These are phyloP conservation scores for Barbarea vulgaris DNA, from an alignment of 345 rosid species.

Conservation along the genomic window DNA sequence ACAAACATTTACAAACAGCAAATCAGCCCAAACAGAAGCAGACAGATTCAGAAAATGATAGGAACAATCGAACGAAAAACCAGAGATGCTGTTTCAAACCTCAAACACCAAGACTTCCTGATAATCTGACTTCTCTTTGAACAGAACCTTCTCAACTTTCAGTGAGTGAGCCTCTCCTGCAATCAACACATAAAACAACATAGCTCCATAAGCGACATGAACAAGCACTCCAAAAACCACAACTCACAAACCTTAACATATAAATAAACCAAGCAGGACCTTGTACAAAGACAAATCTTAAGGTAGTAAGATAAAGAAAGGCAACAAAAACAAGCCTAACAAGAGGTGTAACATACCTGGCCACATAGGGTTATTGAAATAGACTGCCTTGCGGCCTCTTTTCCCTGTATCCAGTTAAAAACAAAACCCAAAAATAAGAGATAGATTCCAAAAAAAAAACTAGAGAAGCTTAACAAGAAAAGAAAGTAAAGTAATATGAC, in stretches of 20 bases:
- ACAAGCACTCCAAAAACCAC: constrained; percentile 5
- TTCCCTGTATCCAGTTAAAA: constrained; percentile 45
- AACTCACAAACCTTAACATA: constrained; percentile 14
- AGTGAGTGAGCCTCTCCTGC: constrained; percentile 95
- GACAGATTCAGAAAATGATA: background rate
- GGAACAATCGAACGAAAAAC: background rate
- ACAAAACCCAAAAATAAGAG: constrained; percentile 8
- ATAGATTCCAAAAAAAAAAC: background rate
- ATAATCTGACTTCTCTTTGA: constrained; percentile 75
- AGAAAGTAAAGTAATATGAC: constrained; percentile 38
- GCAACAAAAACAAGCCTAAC: background rate
- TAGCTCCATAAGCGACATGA: constrained; percentile 9
- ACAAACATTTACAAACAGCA: background rate
- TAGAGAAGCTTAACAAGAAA: background rate
- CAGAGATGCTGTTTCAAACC: constrained; percentile 45
- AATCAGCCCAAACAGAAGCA: background rate
- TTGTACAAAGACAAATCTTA: background rate
- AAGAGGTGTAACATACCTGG: constrained; percentile 59
- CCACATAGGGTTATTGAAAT: constrained; percentile 99
- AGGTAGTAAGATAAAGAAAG: background rate
- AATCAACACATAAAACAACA: constrained; percentile 19
- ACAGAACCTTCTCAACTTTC: constrained; percentile 74
- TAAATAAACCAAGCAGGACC: background rate
- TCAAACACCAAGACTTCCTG: constrained; percentile 93
- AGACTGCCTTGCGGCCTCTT: constrained; percentile 55